Percentiles rank a stretch among this genome's conserved stretches.
phyloP scores from a whole-genome alignment of 768 basidiomycete genomes.

The Tricholoma furcatifolium region DNA sequence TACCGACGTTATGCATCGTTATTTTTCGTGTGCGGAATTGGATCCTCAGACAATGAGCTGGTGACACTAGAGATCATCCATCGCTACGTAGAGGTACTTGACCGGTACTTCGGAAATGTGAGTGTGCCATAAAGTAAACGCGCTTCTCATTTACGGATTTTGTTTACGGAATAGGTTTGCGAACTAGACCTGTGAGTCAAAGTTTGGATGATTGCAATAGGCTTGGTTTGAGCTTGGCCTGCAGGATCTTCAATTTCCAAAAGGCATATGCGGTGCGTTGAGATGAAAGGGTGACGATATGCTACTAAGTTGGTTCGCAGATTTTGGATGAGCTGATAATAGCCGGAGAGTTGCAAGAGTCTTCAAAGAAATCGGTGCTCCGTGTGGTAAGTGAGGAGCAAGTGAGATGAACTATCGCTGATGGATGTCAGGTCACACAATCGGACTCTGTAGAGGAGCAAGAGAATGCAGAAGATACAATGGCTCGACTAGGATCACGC shows the following conservation, averaged over 20 bases:
- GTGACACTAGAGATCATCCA: conserved; percentile 91
- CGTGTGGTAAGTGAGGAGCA: conserved; percentile 36
- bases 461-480: conserved; percentile 78
- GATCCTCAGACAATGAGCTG: conserved; percentile 85
- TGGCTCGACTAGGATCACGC: conserved; percentile 75
- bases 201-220: background rate
- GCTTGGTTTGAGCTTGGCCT: conserved; percentile 6
- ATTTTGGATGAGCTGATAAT: conserved; percentile 97
- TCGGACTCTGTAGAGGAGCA: conserved; percentile 84
- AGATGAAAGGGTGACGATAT: conserved; percentile 1
- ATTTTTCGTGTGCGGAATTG: conserved; percentile 91
- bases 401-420: background rate
- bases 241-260: conserved; percentile 98
- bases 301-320: conserved; percentile 24
- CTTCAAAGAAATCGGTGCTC: conserved; percentile 89
- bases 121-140: conserved; percentile 26
- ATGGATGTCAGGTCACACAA: conserved; percentile 68
- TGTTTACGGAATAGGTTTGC: conserved; percentile 60
- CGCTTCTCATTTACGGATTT: conserved; percentile 7
- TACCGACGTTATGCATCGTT: conserved; percentile 95
- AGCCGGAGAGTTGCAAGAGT: conserved; percentile 96
- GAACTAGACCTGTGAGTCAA: conserved; percentile 87
- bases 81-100: conserved; percentile 90
- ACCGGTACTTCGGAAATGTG: conserved; percentile 89
- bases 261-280: conserved; percentile 89